Base-by-base conservation (phyloP, 805 yeast species). In the Cephaloascus albidus region DNA sequence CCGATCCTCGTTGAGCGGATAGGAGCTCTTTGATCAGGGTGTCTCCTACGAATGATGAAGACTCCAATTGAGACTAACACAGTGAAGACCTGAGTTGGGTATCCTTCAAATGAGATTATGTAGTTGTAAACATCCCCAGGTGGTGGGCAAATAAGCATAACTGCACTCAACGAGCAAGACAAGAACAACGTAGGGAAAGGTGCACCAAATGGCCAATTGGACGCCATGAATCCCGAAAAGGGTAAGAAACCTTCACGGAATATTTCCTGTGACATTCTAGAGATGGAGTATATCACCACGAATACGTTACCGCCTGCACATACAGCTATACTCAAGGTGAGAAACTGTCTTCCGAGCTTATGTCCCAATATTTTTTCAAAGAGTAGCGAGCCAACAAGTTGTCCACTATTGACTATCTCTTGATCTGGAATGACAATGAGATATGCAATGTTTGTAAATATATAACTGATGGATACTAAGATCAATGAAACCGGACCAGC, bases 181-280 rank as follows among this genome's bases (percentile, higher is more conserved):
- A 75, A 55, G 3, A 63, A 16, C 20, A 78, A 53, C 0, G 80
- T 60, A 15, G 72, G 72, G 18, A 78, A 51, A 2, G 86, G 85
- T 1, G 81, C 75, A 17, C 72, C 73, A 42, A 54, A 58, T 1
- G 79, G 80, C 63, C 68, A 65, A 45, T 78, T 78, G 4, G 75
- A 68, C 1, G 82, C 75, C 70, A 78, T 60, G 26, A 60, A 45
- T 18, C 48, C 50, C 3, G 80, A 68, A 40, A 61, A 73, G 8
- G 86, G 86, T 12, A 78, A 49, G 41, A 65, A 74, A 0, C 85
- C 85, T 47, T 78, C 84, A 41, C 81, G 61, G 46, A 79, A 77
- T 3, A 74, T 72, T 52, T 78, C 85, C 51, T 79, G 86, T 45
- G 74, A 74, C 61, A 74, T 72, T 50, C 86, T 62, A 0, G 83